Conservation (phyloP, 225 moss, liverwort and hornwort genomes). For the Polytrichum formosum region DNA sequence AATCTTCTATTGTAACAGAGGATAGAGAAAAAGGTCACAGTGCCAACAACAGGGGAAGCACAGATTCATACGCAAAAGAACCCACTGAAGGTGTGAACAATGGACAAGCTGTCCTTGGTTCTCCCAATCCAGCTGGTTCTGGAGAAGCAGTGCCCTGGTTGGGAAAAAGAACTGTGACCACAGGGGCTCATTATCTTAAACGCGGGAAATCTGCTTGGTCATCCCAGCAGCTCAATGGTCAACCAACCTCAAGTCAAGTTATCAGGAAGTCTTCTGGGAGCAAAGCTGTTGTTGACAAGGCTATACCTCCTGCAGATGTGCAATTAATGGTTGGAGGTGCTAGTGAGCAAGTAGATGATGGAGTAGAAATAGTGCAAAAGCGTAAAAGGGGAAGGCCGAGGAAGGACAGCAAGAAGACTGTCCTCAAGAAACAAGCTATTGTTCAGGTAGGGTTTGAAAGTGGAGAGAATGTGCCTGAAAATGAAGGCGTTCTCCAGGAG, state of each 20-base stretch:
- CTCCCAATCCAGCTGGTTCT: background rate
- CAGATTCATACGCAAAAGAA: constrained; percentile 19
- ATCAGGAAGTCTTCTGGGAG: constrained; percentile 6
- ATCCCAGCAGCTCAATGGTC: background rate
- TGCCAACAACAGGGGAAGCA: constrained; percentile 35
- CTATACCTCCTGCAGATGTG: constrained; percentile 28
- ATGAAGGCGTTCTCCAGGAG: background rate
- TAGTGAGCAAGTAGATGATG: constrained; percentile 22
- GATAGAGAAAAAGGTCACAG: constrained; percentile 46
- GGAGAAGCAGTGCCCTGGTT: background rate
- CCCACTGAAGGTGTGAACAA: constrained; percentile 24
- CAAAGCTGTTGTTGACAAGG: constrained; percentile 22
- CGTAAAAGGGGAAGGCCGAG: constrained; percentile 54
- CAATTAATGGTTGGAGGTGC: constrained; percentile 25
- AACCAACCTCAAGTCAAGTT: background rate
- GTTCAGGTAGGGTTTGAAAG: background rate
- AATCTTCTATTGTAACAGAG: constrained; percentile 49
- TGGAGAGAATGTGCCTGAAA: background rate
- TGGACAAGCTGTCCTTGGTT: constrained; percentile 7
- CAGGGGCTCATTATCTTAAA: background rate
- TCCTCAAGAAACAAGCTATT: background rate
- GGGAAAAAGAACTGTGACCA: background rate
- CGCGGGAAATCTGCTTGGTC: background rate
- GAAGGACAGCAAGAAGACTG: constrained; percentile 47
- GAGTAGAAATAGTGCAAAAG: constrained; percentile 30